phyloP scores from a whole-genome alignment of 768 basidiomycete species.

The Tremella yokohamensis region DNA sequence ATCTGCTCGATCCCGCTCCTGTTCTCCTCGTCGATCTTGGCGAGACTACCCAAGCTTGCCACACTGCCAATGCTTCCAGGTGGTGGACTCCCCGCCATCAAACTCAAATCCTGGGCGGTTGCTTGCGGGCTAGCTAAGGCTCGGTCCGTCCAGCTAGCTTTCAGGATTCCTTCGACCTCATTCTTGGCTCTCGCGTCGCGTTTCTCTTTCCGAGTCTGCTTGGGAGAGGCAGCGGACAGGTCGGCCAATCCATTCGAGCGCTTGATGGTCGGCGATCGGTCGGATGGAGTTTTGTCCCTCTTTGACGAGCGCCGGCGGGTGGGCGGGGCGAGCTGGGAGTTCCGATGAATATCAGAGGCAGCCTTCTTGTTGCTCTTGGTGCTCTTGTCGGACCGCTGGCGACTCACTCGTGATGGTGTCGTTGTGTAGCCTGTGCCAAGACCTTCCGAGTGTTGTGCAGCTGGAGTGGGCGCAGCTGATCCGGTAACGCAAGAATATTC shows the following conservation, averaged over 20 bases:
- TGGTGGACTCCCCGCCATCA: too few relatives aligned
- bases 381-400: constrained; percentile 1
- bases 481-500: neutral
- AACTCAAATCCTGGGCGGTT: neutral
- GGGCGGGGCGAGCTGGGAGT: too few relatives aligned
- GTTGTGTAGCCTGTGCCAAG: constrained; percentile 12
- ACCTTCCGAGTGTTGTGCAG: constrained; percentile 6
- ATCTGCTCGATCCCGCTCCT: too few relatives aligned
- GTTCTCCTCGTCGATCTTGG: too few relatives aligned
- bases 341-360: neutral
- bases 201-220: constrained; percentile 8
- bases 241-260: neutral
- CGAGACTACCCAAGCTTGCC: too few relatives aligned
- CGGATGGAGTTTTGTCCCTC: neutral
- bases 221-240: neutral
- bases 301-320: neutral
- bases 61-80: too few relatives aligned
- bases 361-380: neutral
- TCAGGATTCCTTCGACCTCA: constrained; percentile 29
- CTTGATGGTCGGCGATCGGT: neutral
- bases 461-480: neutral
- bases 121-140: constrained; percentile 17
- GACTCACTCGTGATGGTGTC: neutral
- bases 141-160: constrained; percentile 33
- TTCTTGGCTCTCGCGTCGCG: constrained; percentile 18